A percentile compares a stretch with the other conserved stretches of the same genome.
Conservation (phyloP, 2,329 filamentous ascomycete species). For the Fusarium armeniacum region DNA sequence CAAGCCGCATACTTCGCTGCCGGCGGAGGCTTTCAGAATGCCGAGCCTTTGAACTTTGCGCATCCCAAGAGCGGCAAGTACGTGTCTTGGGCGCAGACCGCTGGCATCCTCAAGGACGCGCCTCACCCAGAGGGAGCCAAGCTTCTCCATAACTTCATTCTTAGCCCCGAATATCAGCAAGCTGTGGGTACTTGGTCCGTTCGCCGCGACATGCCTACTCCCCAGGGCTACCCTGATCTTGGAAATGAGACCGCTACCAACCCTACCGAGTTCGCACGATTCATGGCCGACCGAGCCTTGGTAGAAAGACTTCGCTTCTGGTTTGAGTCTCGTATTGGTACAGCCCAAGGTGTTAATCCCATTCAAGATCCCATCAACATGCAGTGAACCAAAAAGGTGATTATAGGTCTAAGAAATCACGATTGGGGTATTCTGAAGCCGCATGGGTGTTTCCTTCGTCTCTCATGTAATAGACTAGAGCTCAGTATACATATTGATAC, state of each 20-base stretch:
- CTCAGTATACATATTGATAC: neutral
- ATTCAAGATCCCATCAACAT: neutral
- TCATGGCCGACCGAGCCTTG: constrained; percentile 12
- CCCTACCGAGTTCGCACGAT: constrained; percentile 20
- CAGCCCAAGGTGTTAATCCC: constrained; percentile 10
- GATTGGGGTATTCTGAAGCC: too few species aligned
- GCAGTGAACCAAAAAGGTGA: too few species aligned
- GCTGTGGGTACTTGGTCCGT: constrained; percentile 19
- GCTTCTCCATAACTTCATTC: constrained; percentile 27
- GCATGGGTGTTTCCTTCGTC: too few species aligned
- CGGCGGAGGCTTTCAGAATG: neutral
- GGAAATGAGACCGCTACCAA: constrained; percentile 26
- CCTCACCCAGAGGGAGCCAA: constrained; percentile 37
- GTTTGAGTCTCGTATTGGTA: constrained; percentile 29
- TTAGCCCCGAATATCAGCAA: constrained; percentile 19
- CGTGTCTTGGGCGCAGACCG: constrained; percentile 64
- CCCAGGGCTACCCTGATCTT: constrained; percentile 11
- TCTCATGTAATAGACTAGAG: neutral
- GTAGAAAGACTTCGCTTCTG: constrained; percentile 34
- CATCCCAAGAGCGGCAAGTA: constrained; percentile 58
- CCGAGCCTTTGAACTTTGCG: constrained; percentile 43
- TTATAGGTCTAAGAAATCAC: too few species aligned
- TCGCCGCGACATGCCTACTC: constrained; percentile 11
- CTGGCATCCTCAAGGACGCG: constrained; percentile 56
- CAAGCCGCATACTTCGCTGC: constrained; percentile 55